These are phyloP conservation scores for Aspergillus oerlinghausenensis DNA, from an alignment of 2,329 filamentous ascomycete species.

Conservation along the genomic window DNA sequence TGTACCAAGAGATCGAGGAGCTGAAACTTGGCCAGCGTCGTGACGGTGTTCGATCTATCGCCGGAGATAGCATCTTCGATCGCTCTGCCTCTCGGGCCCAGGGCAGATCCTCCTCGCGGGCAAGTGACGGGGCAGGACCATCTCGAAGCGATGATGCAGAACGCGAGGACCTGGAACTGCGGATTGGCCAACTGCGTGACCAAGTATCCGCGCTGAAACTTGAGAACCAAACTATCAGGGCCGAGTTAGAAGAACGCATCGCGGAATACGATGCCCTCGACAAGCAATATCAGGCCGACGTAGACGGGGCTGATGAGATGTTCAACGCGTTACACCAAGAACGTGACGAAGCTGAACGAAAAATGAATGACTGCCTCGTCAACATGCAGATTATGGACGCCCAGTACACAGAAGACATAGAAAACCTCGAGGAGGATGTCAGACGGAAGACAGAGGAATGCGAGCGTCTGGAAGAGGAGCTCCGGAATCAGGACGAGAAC, in stretches of 20 bases:
- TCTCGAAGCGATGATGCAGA: conserved; percentile 68
- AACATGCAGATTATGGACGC: conserved; percentile 48
- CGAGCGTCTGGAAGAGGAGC: conserved; percentile 63
- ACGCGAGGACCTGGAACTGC: conserved; percentile 80
- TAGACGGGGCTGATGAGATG: conserved; percentile 74
- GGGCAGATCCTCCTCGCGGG: conserved; percentile 68
- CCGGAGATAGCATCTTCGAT: conserved; percentile 87
- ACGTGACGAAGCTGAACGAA: conserved; percentile 76
- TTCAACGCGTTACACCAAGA: conserved; percentile 74
- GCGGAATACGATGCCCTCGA: conserved; percentile 73
- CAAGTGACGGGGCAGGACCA: conserved; percentile 63
- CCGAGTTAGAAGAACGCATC: conserved; percentile 73
- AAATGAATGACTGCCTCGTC: conserved; percentile 61
- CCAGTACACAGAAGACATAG: conserved; percentile 57
- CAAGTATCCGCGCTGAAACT: conserved; percentile 81
- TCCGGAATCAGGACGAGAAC: conserved; percentile 76
- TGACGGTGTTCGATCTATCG: conserved; percentile 53
- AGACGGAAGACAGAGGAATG: conserved; percentile 69
- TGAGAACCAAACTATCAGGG: conserved; percentile 81
- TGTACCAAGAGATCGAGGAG: conserved; percentile 97
- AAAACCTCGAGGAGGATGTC: conserved; percentile 58
- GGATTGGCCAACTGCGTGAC: conserved; percentile 77
- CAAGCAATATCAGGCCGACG: conserved; percentile 70
- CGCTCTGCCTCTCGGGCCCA: conserved; percentile 85
- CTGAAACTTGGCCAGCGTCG: conserved; percentile 83